phyloP scores from a whole-genome alignment of 2,329 filamentous ascomycete genomes.

The Mollisiaceae sp. region DNA sequence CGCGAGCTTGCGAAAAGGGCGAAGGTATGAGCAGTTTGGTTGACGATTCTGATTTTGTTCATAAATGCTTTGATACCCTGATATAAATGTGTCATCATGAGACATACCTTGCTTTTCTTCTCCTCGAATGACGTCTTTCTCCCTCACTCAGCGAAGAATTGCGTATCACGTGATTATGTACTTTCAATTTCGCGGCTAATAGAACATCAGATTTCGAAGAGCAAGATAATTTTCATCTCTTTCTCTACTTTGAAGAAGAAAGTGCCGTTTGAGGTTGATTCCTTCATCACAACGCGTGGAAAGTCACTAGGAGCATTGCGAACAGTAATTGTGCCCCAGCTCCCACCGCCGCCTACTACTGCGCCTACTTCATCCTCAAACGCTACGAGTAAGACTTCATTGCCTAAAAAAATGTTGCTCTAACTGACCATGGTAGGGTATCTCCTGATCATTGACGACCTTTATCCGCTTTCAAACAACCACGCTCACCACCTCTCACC shows the following conservation, averaged over 20 bases:
- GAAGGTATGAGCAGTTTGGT: slow-evolving; percentile 53
- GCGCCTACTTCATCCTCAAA: slow-evolving; percentile 19
- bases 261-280: slow-evolving; percentile 64
- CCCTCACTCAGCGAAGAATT: background rate
- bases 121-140: background rate
- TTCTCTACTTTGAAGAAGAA: slow-evolving; percentile 72
- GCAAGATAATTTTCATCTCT: slow-evolving; percentile 76
- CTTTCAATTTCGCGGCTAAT: slow-evolving; percentile 1
- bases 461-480: slow-evolving; percentile 67
- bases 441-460: slow-evolving; percentile 79
- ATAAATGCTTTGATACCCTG: background rate
- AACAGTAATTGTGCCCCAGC: slow-evolving; percentile 61
- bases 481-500: slow-evolving; percentile 63
- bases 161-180: background rate
- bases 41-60: slow-evolving; percentile 1
- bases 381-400: slow-evolving; percentile 47
- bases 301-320: slow-evolving; percentile 61
- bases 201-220: slow-evolving; percentile 59
- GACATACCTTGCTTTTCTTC: background rate
- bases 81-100: background rate
- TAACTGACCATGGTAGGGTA: slow-evolving; percentile 54
- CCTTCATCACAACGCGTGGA: slow-evolving; percentile 68
- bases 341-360: slow-evolving; percentile 31
- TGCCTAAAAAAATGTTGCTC: background rate
- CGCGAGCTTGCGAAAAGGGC: slow-evolving; percentile 77